Conservation (phyloP, 768 basidiomycete genomes). For the Mrakia blollopis region DNA sequence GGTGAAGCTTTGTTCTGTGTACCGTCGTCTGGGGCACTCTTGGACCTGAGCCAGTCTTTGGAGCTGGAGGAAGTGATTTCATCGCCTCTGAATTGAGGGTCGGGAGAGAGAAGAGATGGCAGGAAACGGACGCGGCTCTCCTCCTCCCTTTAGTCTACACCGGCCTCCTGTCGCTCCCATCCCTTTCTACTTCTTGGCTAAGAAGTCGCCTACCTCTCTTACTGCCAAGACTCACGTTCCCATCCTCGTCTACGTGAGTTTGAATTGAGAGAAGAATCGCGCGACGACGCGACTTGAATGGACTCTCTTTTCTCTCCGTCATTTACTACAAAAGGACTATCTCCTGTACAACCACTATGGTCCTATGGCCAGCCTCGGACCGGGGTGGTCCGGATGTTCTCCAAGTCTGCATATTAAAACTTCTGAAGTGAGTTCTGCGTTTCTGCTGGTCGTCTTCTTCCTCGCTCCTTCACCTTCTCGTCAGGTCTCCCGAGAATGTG, state of each 20-base stretch:
- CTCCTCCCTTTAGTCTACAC: slow-evolving; percentile 72
- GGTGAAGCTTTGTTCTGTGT: too few relatives aligned
- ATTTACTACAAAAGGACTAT: too few relatives aligned
- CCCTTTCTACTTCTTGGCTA: slow-evolving; percentile 65
- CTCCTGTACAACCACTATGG: too few relatives aligned
- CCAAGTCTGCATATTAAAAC: too few relatives aligned
- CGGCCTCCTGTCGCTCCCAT: slow-evolving; percentile 67
- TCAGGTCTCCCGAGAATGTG: too few relatives aligned
- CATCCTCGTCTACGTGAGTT: slow-evolving; percentile 2
- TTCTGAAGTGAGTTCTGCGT: too few relatives aligned
- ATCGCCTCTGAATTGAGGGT: slow-evolving; percentile 53
- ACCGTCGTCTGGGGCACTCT: too few relatives aligned
- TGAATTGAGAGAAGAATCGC: neutral
- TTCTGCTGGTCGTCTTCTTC: too few relatives aligned
- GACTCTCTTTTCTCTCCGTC: neutral
- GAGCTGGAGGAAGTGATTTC: slow-evolving; percentile 46
- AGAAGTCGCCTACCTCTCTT: slow-evolving; percentile 52
- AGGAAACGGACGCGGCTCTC: slow-evolving; percentile 58
- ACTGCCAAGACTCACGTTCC: slow-evolving; percentile 15
- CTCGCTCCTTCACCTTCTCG: too few relatives aligned
- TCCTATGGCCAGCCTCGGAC: too few relatives aligned
- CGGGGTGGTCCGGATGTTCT: too few relatives aligned
- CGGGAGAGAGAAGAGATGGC: neutral
- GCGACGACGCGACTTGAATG: neutral
- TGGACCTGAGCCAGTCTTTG: slow-evolving; percentile 46